A percentile compares a stretch with the other conserved stretches of the same genome.
These are phyloP conservation scores for Rhodamnia rubescens DNA, from an alignment of 345 rosid species.

Conservation along the genomic window DNA sequence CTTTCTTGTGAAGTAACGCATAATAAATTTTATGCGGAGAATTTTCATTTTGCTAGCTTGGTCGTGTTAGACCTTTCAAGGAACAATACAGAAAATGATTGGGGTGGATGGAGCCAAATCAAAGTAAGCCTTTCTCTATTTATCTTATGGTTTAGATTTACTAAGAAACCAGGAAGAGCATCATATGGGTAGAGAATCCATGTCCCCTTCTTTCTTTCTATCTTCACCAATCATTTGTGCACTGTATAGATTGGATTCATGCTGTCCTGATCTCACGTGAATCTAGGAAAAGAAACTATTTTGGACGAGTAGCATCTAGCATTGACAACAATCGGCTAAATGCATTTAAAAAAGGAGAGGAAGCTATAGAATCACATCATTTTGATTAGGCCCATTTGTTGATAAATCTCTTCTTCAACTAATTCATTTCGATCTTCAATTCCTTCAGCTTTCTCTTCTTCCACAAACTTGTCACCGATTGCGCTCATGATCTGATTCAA, in stretches of 20 bases:
- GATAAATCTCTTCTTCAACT: neutral
- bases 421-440: neutral
- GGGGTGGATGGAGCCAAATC: neutral
- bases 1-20: neutral
- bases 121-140: neutral
- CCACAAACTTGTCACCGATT: neutral
- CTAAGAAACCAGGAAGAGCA: neutral
- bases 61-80: neutral
- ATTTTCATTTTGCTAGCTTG: neutral
- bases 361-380: neutral
- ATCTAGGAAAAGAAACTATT: neutral
- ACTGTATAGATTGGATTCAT: accelerated
- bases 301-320: neutral
- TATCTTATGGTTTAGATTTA: neutral
- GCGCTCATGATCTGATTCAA: neutral
- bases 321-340: neutral
- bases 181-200: neutral
- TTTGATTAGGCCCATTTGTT: neutral
- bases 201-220: neutral
- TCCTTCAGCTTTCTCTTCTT: neutral
- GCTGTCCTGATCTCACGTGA: neutral
- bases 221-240: neutral
- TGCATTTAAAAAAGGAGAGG: neutral
- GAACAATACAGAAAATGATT: neutral
- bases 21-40: neutral